Conservation (phyloP, 73 alveolate species). For the Paramecium biaurelia region DNA sequence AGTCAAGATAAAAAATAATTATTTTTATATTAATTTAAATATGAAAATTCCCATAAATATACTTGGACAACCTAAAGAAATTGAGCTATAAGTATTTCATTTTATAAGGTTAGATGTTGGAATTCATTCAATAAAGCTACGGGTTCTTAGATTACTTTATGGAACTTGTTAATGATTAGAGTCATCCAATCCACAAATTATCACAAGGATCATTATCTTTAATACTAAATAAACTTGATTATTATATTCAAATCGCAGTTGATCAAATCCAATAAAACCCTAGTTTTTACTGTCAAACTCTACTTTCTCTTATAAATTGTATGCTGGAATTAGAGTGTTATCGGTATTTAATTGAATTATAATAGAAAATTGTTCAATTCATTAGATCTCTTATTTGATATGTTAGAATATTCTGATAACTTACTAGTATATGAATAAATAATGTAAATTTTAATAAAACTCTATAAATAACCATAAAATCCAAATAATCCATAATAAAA, state of each 20-base stretch:
- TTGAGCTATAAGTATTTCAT: background rate
- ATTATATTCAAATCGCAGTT: background rate
- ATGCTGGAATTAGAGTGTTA: slow-evolving; percentile 7
- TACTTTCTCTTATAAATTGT: background rate
- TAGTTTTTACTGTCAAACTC: background rate
- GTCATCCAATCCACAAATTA: background rate
- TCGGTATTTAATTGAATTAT: background rate
- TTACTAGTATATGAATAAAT: background rate
- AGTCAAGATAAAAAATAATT: background rate
- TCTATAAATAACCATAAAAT: background rate
- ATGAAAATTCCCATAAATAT: background rate
- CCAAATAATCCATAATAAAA: background rate
- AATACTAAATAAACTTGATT: background rate
- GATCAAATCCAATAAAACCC: background rate
- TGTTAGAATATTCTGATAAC: background rate
- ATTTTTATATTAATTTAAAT: background rate
- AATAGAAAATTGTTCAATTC: background rate
- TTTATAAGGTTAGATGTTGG: background rate
- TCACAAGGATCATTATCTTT: background rate
- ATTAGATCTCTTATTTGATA: background rate
- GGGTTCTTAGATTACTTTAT: background rate
- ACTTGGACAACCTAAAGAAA: background rate
- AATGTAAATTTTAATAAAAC: background rate
- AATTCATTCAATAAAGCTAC: background rate
- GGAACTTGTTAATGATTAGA: background rate